Percentiles rank a stretch among this genome's conserved stretches.
Evolutionary conservation across 129 eudicot species (phyloP).

Genomic region (Saposhnikovia divaricata): DNA sequence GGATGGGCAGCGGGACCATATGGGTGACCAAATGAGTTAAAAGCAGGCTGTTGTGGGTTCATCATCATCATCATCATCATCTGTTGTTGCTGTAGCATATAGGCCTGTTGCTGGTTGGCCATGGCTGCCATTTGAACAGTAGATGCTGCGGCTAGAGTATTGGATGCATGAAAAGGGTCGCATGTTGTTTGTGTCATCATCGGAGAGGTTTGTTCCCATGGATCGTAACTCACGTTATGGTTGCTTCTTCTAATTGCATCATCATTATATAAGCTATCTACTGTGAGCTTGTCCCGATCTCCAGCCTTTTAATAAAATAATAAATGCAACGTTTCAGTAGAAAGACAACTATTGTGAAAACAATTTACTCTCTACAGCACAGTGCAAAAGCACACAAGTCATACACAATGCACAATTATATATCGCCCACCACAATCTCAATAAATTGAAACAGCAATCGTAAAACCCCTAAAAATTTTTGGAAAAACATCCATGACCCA

Average conservation of each 20-base stretch:
- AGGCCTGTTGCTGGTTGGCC: slow-evolving; percentile 64
- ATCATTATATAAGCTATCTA: slow-evolving; percentile 67
- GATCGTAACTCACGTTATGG: slow-evolving; percentile 59
- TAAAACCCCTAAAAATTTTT: not conserved
- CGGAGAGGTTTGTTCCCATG: slow-evolving; percentile 69
- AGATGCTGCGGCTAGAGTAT: slow-evolving; percentile 52
- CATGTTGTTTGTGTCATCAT: slow-evolving; percentile 44
- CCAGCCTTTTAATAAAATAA: slow-evolving; percentile 42
- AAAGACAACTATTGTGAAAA: not conserved
- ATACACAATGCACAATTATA: not conserved
- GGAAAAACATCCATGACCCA: not conserved
- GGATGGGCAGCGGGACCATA: slow-evolving; percentile 44
- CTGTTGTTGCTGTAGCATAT: slow-evolving; percentile 55
- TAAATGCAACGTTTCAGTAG: not conserved
- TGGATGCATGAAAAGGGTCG: slow-evolving; percentile 73
- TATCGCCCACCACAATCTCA: not conserved
- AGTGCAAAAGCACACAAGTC: not conserved
- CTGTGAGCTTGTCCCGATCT: slow-evolving; percentile 64
- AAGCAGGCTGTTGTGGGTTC: slow-evolving; percentile 42
- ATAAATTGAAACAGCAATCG: not conserved
- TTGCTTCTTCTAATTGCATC: slow-evolving; percentile 67
- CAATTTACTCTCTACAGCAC: not conserved
- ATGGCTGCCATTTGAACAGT: slow-evolving; percentile 72
- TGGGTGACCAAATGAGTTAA: slow-evolving; percentile 54
- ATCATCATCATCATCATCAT: slow-evolving; percentile 82